Conservation (phyloP, 2,329 filamentous ascomycete genomes). For the Fusarium concolor region DNA sequence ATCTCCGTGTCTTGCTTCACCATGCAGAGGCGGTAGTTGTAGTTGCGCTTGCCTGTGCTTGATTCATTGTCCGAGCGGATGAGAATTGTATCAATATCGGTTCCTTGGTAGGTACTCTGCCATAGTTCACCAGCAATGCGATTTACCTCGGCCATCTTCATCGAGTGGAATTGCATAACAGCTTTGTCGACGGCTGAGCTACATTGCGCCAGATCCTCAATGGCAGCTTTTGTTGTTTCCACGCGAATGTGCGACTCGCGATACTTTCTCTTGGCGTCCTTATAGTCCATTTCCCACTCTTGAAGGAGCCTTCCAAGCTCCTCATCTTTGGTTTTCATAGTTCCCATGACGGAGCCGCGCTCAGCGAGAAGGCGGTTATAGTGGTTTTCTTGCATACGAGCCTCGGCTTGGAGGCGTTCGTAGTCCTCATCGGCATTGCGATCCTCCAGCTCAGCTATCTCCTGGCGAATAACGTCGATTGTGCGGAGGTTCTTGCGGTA, state of each 20-base stretch:
- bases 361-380: slow-evolving; percentile 78
- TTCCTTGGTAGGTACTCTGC: slow-evolving; percentile 96
- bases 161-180: slow-evolving; percentile 94
- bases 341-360: slow-evolving; percentile 78
- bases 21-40: slow-evolving; percentile 99
- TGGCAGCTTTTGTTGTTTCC: slow-evolving; percentile 90
- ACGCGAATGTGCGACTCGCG: slow-evolving; percentile 90
- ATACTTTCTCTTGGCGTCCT: slow-evolving; percentile 82
- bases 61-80: slow-evolving; percentile 92
- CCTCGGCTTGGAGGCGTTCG: slow-evolving; percentile 77
- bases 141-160: slow-evolving; percentile 99
- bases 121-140: slow-evolving; percentile 95
- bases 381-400: slow-evolving; percentile 72
- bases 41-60: slow-evolving; percentile 77
- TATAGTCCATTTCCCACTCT: slow-evolving; percentile 89
- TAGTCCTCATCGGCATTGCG: slow-evolving; percentile 88
- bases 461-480: slow-evolving; percentile 72
- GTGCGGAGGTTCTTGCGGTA: slow-evolving; percentile 81
- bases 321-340: slow-evolving; percentile 86
- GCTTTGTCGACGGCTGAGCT: slow-evolving; percentile 89
- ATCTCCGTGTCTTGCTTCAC: slow-evolving; percentile 97
- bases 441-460: slow-evolving; percentile 79
- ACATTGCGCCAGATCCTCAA: slow-evolving; percentile 89
- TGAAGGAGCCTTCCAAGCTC: slow-evolving; percentile 77
- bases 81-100: slow-evolving; percentile 95